Base-by-base conservation (phyloP, 768 basidiomycete genomes). In the Psilocybe cubensis region DNA sequence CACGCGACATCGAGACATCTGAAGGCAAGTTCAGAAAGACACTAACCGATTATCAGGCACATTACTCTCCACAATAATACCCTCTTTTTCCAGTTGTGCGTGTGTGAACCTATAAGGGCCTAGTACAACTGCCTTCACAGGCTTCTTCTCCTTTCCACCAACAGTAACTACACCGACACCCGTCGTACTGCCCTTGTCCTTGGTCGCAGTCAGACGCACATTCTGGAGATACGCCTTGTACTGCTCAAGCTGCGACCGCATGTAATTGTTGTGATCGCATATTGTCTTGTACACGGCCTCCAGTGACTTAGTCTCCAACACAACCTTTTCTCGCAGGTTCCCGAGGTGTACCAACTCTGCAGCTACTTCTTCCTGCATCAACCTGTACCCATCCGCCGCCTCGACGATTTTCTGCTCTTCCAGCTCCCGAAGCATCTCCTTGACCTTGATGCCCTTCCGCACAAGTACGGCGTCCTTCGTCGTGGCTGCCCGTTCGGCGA, bases 151-250 rank as follows among this genome's bases (percentile, higher is more conserved):
- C 77, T 98, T 97, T 44, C 96, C 97, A 29, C 94, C 94, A 21
- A 98, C 94, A 0, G 89, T 89, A 43, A 98, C 91, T 24, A 98
- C 97, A 18, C 96, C 96, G 5, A 98, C 94, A 46, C 88, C 96
- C 6, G 85, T 92, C 25, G 88, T 87, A 52, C 85, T 84, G 28
- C 93, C 92, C 74, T 94, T 96, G 62, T 95, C 94, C 72, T 94
- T 94, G 49, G 86, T 82, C 44, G 93, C 85, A 7, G 91, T 96
- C 57, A 95, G 79, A 17, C 97, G 90, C 24, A 98, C 97, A 70
- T 99, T 99, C 78, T 96, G 94, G 14, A 99, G 80, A 73, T 99
- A 99, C 9, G 96, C 95, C 78, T 99, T 99, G 85, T 99, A 99
- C 79, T 98, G 96, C 74, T 99, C 97, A 62, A 99, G 83, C 75